Evolutionary conservation across 2,329 filamentous ascomycete species (phyloP), one percentile per base, ranked within the genome.

Genomic region (Sporothrix luriei): DNA sequence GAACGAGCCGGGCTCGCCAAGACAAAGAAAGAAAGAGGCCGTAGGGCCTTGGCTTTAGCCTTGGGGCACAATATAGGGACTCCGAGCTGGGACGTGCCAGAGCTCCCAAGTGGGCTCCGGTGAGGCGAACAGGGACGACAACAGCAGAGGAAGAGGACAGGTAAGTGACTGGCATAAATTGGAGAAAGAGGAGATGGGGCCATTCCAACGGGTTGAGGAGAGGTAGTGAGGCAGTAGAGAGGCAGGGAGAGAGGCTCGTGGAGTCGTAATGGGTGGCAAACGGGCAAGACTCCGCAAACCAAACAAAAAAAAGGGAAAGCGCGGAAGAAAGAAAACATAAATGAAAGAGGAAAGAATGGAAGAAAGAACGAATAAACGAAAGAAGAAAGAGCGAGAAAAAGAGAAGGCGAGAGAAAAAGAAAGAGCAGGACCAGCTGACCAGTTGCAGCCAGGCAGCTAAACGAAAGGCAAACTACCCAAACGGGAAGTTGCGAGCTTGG

Each of bases 21-120:
- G 59, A 48, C 59, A 62, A 62, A 62, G 59, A 48, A 62, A 48
- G 29, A n/a, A 10, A 43, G 26, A n/a, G 21, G 59, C 40, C 21
- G 13, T 14, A 3, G 48, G 21, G 13, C 38, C 14, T 26, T 54
- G 51, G 13, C n/a, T n/a, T n/a, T n/a, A n/a, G n/a, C n/a, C n/a
- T n/a, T n/a, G n/a, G 16, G 14, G 6, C 26, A 55, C 26, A 38
- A 33, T 24, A n/a, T 55, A 19, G 4, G 33, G 33, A 33, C 33
- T 33, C 33, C 33, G 33, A 33, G 0, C 33, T 33, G 33, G 33
- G 33, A 4, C 33, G 7, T 4, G 33, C 33, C 33, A 33, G 33
- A 33, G 33, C n/a, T 33, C 3, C 11, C 51, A 26, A 54, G 54
- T 43, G 33, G 55, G 55, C 33, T 55, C 26, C 55, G 24, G 55